A percentile compares a stretch with the other conserved stretches of the same genome.
Evolutionary conservation across 352 stramenopile species (phyloP).

Genomic region (Phytophthora sansomeana): DNA sequence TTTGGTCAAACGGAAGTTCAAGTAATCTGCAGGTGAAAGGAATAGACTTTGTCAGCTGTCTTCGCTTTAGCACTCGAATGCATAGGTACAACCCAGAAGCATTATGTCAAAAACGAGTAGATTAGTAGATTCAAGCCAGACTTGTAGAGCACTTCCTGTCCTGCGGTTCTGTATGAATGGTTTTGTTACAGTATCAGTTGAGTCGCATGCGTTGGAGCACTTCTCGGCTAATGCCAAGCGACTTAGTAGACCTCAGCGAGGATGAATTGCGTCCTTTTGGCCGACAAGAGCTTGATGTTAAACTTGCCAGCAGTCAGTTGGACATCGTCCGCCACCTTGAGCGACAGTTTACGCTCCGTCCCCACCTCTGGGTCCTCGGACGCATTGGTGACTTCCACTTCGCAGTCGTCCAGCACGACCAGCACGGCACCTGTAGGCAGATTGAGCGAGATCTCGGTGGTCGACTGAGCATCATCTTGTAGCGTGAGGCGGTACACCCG

Average conservation of each 20-base stretch:
- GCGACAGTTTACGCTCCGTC: slow-evolving; percentile 14
- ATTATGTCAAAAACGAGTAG: neutral
- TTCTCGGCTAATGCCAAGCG: too few relatives aligned
- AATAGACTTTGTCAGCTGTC: too few relatives aligned
- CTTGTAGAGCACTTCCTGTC: slow-evolving; percentile 5
- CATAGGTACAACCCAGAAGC: neutral
- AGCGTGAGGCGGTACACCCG: slow-evolving; percentile 57
- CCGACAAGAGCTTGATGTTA: slow-evolving; percentile 26
- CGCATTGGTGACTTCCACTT: slow-evolving; percentile 34
- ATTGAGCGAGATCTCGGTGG: slow-evolving; percentile 36
- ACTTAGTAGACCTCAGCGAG: slow-evolving; percentile 33
- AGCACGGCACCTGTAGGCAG: slow-evolving; percentile 47
- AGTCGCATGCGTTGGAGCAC: neutral
- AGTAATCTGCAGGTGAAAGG: too few relatives aligned
- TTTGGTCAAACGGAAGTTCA: too few relatives aligned
- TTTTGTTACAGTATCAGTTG: neutral
- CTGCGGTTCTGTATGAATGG: neutral
- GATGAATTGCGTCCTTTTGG: slow-evolving; percentile 34
- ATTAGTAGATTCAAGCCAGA: slow-evolving; percentile 6
- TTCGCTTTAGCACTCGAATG: too few relatives aligned
- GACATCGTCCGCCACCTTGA: slow-evolving; percentile 34
- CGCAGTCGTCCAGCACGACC: slow-evolving; percentile 44
- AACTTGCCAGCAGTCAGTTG: slow-evolving; percentile 29
- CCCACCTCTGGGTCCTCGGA: slow-evolving; percentile 19
- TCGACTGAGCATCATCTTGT: slow-evolving; percentile 14